Conservation (phyloP, 352 stramenopile species). For the Globisporangium alternatum region DNA sequence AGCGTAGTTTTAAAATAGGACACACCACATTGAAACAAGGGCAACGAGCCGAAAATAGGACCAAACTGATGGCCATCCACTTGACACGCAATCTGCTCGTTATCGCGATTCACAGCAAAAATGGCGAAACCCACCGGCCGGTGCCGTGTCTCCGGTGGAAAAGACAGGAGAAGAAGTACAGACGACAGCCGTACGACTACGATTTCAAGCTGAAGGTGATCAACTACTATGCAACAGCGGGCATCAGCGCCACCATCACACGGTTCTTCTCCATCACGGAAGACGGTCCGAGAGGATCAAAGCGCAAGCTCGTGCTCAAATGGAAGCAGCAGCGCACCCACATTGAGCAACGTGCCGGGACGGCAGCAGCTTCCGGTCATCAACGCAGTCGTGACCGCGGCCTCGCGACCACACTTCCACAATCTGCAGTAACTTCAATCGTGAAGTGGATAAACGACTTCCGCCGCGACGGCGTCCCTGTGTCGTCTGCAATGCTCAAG, state of each 20-base stretch:
- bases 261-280: not conserved
- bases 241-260: not conserved
- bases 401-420: too few species aligned
- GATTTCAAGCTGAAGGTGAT: not conserved
- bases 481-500: too few species aligned
- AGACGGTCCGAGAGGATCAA: not conserved
- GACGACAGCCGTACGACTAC: not conserved
- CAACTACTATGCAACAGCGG: not conserved
- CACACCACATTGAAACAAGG: too few species aligned
- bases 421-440: too few species aligned
- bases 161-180: not conserved
- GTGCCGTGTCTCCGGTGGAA: not conserved
- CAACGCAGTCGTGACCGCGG: too few species aligned
- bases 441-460: too few species aligned
- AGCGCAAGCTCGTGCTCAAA: not conserved
- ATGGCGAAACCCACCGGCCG: not conserved
- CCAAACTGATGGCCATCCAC: not conserved
- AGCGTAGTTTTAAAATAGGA: too few species aligned
- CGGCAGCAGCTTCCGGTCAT: too few species aligned
- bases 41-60: too few species aligned
- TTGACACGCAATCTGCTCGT: not conserved
- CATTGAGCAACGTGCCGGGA: too few species aligned
- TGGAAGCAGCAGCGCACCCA: too few species aligned
- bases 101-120: not conserved
- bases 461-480: too few species aligned